These are phyloP conservation scores for Chenopodium suecicum DNA, from an alignment of 148 eudicot species.

Conservation along the genomic window DNA sequence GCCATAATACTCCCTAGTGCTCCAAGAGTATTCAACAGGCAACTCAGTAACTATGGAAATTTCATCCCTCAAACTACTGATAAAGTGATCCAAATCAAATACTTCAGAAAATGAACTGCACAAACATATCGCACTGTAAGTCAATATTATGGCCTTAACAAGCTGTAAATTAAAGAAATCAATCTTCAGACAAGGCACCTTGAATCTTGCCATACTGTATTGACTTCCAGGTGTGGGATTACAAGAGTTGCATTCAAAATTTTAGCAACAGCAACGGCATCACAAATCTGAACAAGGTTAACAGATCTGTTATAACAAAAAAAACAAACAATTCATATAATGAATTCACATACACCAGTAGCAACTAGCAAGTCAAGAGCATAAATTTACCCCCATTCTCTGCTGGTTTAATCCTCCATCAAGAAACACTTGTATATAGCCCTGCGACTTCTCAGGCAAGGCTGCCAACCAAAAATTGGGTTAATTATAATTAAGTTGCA, in stretches of 20 bases:
- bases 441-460: slow-evolving; percentile 29
- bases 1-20: slow-evolving; percentile 89
- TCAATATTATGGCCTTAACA: slow-evolving; percentile 4
- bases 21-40: slow-evolving; percentile 83
- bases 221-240: slow-evolving; percentile 78
- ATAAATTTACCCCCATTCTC: slow-evolving; percentile 59
- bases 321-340: background rate
- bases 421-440: slow-evolving; percentile 49
- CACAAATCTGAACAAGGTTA: slow-evolving; percentile 60
- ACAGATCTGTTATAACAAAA: background rate
- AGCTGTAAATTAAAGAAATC: background rate
- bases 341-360: background rate
- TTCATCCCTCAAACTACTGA: slow-evolving; percentile 56
- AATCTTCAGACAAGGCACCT: slow-evolving; percentile 40
- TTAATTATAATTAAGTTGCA: background rate
- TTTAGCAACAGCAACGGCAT: slow-evolving; percentile 91
- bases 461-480: slow-evolving; percentile 26
- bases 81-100: slow-evolving; percentile 92
- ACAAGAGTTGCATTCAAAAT: slow-evolving; percentile 85
- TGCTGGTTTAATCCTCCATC: slow-evolving; percentile 56
- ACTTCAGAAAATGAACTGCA: slow-evolving; percentile 76
- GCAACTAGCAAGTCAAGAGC: background rate
- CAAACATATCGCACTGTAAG: slow-evolving; percentile 4
- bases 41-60: slow-evolving; percentile 69
- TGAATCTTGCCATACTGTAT: slow-evolving; percentile 93